phyloP scores from a whole-genome alignment of 2,329 filamentous ascomycete species.

The Parafenestella ontariensis region DNA sequence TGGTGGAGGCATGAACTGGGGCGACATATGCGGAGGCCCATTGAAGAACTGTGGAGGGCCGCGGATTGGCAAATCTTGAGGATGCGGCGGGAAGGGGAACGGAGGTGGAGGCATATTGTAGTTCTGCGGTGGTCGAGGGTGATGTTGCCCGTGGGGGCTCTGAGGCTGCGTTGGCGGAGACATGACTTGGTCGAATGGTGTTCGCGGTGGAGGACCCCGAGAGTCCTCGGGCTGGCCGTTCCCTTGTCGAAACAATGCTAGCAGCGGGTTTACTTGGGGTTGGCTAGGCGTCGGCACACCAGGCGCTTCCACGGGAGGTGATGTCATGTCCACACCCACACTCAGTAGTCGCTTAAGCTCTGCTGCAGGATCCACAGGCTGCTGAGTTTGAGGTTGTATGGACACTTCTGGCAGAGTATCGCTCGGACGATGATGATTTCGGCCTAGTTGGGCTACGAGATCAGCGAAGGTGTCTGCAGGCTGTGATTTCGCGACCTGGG shows the following conservation, averaged over 20 bases:
- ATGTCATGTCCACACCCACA: conserved; percentile 50
- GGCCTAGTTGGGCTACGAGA: conserved; percentile 40
- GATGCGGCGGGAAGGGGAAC: conserved; percentile 55
- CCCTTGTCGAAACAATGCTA: conserved; percentile 60
- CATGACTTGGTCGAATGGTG: conserved; percentile 63
- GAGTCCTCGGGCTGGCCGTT: conserved; percentile 23
- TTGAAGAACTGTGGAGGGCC: conserved; percentile 31
- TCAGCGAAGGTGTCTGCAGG: conserved; percentile 36
- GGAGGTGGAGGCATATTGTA: conserved; percentile 57
- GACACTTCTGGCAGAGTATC: conserved; percentile 43
- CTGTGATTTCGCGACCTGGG: conserved; percentile 10
- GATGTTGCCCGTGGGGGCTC: conserved; percentile 61
- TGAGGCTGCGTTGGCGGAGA: conserved; percentile 60
- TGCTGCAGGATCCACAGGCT: conserved; percentile 54
- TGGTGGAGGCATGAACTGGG: conserved; percentile 29
- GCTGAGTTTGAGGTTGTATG: conserved; percentile 20
- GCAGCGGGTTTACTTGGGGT: conserved; percentile 54
- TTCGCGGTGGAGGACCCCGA: conserved; percentile 39
- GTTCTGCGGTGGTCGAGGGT: conserved; percentile 61
- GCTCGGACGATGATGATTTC: conserved; percentile 35
- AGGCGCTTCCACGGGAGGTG: conserved; percentile 45
- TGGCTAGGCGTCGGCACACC: conserved; percentile 35
- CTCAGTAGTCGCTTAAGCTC: conserved; percentile 61
- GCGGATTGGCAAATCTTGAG: conserved; percentile 35
- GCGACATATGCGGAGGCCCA: conserved; percentile 30